A percentile compares a stretch with the other conserved stretches of the same genome.
Evolutionary conservation across 164 flowering plant genomes (phyloP).

Genomic region (grape (Vitis vinifera)): DNA sequence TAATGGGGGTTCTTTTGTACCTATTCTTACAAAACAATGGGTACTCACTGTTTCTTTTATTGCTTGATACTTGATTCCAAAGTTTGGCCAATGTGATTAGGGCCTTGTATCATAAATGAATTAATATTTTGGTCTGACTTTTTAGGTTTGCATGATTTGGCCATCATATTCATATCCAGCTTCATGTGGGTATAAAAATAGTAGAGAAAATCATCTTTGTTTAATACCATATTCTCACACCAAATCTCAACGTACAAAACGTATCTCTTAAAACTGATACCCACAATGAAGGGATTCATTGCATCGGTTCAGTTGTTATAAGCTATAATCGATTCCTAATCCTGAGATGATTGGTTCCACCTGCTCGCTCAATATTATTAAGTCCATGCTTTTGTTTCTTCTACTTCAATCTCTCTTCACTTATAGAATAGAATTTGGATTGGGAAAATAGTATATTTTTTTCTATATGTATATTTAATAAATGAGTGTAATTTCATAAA

Average conservation of each 20-base stretch:
- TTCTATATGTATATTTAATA: too few species aligned
- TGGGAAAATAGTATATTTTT: too few species aligned
- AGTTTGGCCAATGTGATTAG: neutral
- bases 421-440: neutral
- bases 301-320: neutral
- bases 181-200: neutral
- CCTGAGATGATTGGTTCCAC: neutral
- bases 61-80: neutral
- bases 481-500: neutral
- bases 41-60: neutral
- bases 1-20: neutral
- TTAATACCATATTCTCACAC: neutral
- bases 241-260: slow-evolving; percentile 19
- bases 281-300: slow-evolving; percentile 11
- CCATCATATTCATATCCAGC: neutral
- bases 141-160: slow-evolving; percentile 1
- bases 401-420: neutral
- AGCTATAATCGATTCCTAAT: neutral
- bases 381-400: neutral
- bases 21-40: neutral
- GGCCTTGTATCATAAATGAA: neutral
- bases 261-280: slow-evolving; percentile 13
- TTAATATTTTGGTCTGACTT: neutral
- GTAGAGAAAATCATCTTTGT: neutral
- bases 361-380: slow-evolving; percentile 6